Conservation (phyloP, 441 rosid genomes). For the Jatropha podagrica region DNA sequence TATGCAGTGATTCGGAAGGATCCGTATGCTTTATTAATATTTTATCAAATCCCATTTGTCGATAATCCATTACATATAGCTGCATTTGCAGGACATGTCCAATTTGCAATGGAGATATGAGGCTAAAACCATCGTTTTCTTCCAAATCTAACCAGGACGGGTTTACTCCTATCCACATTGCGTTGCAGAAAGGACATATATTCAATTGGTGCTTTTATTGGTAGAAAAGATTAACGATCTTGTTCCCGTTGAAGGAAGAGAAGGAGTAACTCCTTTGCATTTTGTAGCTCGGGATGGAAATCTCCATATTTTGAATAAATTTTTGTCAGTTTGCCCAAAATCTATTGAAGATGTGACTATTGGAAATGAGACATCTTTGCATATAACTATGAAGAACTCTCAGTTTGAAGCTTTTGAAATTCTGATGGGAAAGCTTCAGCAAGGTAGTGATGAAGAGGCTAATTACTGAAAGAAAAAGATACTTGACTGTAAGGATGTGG, state of each 20-base stretch:
- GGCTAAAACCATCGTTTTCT: constrained; percentile 31
- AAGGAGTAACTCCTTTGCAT: constrained; percentile 38
- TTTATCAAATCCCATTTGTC: constrained; percentile 21
- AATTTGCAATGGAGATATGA: constrained; percentile 34
- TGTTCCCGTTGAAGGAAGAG: constrained; percentile 31
- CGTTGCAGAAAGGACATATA: neutral
- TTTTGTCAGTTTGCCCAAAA: constrained; percentile 29
- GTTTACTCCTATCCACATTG: constrained; percentile 17
- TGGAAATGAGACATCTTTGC: constrained; percentile 33
- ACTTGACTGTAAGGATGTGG: neutral
- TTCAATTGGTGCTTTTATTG: constrained; percentile 9
- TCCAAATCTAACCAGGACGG: constrained; percentile 15
- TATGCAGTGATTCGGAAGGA: constrained; percentile 26
- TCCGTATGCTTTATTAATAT: constrained; percentile 22
- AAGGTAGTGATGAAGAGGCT: neutral
- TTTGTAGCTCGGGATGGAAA: constrained; percentile 24
- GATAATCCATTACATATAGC: constrained; percentile 39
- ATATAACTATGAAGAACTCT: constrained; percentile 11
- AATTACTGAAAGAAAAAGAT: neutral
- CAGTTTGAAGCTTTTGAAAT: neutral
- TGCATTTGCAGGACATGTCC: constrained; percentile 23
- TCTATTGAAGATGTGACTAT: constrained; percentile 29
- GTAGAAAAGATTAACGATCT: constrained; percentile 21
- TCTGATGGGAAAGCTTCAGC: neutral
- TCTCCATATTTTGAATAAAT: constrained; percentile 17